Evolutionary conservation across 345 rosid genomes (phyloP).

Genomic region (Excoecaria cochinchinensis): DNA sequence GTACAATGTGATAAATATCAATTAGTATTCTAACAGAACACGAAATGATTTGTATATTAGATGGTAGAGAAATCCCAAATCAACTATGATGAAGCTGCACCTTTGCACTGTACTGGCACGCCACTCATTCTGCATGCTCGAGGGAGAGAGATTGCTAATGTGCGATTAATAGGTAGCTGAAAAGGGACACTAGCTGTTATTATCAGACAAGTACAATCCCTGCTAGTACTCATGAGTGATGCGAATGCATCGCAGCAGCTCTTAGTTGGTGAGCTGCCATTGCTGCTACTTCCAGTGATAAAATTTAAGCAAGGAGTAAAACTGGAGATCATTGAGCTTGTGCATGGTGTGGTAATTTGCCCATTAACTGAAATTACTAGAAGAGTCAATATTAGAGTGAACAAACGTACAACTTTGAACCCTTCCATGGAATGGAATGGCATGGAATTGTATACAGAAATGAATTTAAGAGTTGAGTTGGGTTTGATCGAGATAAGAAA

Average conservation of each 20-base stretch:
- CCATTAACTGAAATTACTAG: constrained; percentile 40
- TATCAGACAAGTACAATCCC: constrained; percentile 71
- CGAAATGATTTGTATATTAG: neutral
- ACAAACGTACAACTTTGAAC: constrained; percentile 23
- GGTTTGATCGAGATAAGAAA: constrained; percentile 7
- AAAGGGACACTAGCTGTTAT: constrained; percentile 73
- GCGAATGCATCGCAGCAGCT: constrained; percentile 62
- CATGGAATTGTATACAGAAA: neutral
- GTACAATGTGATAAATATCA: neutral
- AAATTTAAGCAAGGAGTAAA: constrained; percentile 85
- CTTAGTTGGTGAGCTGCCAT: constrained; percentile 56
- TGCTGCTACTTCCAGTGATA: constrained; percentile 67
- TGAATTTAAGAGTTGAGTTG: neutral
- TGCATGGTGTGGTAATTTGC: constrained; percentile 81
- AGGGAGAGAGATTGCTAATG: constrained; percentile 67
- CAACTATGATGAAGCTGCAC: constrained; percentile 25
- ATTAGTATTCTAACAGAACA: neutral
- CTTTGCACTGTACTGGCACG: constrained; percentile 71
- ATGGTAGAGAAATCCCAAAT: neutral
- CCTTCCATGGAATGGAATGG: constrained; percentile 22
- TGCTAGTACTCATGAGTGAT: constrained; percentile 44
- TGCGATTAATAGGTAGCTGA: constrained; percentile 60
- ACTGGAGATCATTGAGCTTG: constrained; percentile 61
- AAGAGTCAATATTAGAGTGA: constrained; percentile 22
- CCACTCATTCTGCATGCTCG: constrained; percentile 62